Percentiles rank a stretch among this genome's conserved stretches.
Conservation (phyloP, 345 rosid genomes). For the Hibiscus trionum region DNA sequence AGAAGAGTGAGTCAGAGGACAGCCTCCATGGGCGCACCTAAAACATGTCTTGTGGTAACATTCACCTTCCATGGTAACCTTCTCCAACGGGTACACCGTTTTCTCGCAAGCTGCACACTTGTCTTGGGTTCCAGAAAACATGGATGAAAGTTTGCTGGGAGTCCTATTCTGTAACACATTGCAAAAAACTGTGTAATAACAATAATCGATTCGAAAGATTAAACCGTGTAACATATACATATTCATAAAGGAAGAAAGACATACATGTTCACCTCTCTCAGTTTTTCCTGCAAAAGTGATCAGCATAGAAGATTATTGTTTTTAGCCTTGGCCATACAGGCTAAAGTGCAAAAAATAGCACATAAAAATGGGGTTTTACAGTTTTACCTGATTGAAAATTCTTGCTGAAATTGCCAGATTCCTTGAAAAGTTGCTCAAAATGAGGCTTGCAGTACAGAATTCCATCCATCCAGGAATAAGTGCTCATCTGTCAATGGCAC, state of each 20-base stretch:
- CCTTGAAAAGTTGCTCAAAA: conserved; percentile 96
- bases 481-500: conserved; percentile 61
- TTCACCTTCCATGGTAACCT: conserved; percentile 93
- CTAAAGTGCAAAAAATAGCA: not conserved
- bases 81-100: conserved; percentile 89
- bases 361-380: conserved; percentile 17
- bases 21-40: conserved; percentile 92
- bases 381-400: conserved; percentile 64
- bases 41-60: conserved; percentile 95
- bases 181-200: not conserved
- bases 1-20: conserved; percentile 83
- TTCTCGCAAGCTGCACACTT: conserved; percentile 85
- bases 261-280: conserved; percentile 58
- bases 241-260: not conserved
- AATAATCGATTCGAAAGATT: not conserved
- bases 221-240: not conserved
- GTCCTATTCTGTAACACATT: conserved; percentile 45
- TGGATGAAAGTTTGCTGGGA: conserved; percentile 78
- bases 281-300: conserved; percentile 33
- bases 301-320: conserved; percentile 1
- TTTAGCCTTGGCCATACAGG: conserved; percentile 6
- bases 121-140: conserved; percentile 92
- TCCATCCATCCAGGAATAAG: conserved; percentile 98
- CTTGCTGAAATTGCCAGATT: conserved; percentile 98
- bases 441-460: conserved; percentile 94